Evolutionary conservation across 2,329 filamentous ascomycete species (phyloP).

Genomic region (Cordyceps farinosa): DNA sequence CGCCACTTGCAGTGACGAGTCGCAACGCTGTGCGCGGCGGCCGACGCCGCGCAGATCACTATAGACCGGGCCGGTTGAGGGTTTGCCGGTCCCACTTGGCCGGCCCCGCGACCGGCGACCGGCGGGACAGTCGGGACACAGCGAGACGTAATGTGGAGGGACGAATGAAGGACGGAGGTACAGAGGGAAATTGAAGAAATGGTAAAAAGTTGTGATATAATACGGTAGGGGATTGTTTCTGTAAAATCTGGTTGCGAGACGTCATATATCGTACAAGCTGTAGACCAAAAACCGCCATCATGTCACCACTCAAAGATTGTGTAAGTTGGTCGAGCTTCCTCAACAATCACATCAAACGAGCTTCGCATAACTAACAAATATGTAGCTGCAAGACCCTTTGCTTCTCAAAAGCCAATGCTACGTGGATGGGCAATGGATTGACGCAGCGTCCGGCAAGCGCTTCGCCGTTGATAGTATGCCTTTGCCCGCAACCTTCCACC

Average conservation of each 20-base stretch:
- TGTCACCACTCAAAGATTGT: background rate
- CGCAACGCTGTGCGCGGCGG: background rate
- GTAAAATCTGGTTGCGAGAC: background rate
- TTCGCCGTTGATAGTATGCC: slow-evolving; percentile 64
- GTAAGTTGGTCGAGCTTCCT: background rate
- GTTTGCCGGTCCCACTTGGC: slow-evolving; percentile 13
- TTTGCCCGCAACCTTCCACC: background rate
- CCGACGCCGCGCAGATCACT: background rate
- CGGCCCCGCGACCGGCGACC: background rate
- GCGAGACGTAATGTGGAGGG: too few relatives aligned
- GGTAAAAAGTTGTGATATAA: background rate
- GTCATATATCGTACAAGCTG: too few relatives aligned
- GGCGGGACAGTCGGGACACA: background rate
- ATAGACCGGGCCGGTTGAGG: slow-evolving; percentile 8
- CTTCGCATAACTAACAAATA: background rate
- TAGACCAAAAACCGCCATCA: background rate
- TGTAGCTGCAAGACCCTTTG: slow-evolving; percentile 57
- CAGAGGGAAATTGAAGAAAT: background rate
- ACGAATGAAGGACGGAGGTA: background rate
- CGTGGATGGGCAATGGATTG: slow-evolving; percentile 75
- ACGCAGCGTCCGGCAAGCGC: slow-evolving; percentile 66
- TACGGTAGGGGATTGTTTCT: background rate
- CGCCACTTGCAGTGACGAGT: background rate
- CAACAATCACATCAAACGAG: background rate
- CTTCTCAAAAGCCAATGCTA: slow-evolving; percentile 69